phyloP scores from a whole-genome alignment of 2,329 filamentous ascomycete genomes.

The Hymenoscyphus infarciens region DNA sequence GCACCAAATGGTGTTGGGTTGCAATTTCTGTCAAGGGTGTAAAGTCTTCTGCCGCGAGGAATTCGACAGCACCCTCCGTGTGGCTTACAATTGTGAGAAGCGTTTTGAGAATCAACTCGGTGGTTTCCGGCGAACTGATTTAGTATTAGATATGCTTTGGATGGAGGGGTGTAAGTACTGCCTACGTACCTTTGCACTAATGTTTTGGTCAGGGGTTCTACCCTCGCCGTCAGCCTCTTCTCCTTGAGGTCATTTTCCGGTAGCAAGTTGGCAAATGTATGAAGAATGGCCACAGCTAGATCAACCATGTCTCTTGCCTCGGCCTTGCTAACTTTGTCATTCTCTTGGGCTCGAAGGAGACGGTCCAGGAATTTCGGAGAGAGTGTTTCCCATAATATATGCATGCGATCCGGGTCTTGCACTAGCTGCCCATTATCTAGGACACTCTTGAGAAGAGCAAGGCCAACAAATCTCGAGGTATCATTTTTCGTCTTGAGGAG shows the following conservation, averaged over 20 bases:
- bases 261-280: conserved; percentile 58
- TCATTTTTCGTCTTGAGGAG: conserved; percentile 60
- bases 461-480: conserved; percentile 64
- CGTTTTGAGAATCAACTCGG: conserved; percentile 51
- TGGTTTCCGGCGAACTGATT: conserved; percentile 50
- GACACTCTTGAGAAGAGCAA: conserved; percentile 62
- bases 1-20: conserved; percentile 48
- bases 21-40: conserved; percentile 55
- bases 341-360: conserved; percentile 53
- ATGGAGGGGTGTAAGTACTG: background rate
- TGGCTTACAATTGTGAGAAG: conserved; percentile 53
- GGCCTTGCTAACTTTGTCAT: conserved; percentile 34
- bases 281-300: conserved; percentile 58
- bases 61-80: conserved; percentile 46
- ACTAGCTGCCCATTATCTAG: conserved; percentile 57
- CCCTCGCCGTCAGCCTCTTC: conserved; percentile 48
- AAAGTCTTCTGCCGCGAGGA: conserved; percentile 49
- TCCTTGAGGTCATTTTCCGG: conserved; percentile 45
- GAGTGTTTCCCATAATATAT: conserved; percentile 56
- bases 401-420: conserved; percentile 44
- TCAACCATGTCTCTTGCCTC: conserved; percentile 59
- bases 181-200: conserved; percentile 50
- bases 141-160: conserved; percentile 12
- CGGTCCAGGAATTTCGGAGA: conserved; percentile 62
- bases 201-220: conserved; percentile 50